phyloP scores from a whole-genome alignment of 495 filamentous ascomycete genomes.

The Chaetomium cochliodes region DNA sequence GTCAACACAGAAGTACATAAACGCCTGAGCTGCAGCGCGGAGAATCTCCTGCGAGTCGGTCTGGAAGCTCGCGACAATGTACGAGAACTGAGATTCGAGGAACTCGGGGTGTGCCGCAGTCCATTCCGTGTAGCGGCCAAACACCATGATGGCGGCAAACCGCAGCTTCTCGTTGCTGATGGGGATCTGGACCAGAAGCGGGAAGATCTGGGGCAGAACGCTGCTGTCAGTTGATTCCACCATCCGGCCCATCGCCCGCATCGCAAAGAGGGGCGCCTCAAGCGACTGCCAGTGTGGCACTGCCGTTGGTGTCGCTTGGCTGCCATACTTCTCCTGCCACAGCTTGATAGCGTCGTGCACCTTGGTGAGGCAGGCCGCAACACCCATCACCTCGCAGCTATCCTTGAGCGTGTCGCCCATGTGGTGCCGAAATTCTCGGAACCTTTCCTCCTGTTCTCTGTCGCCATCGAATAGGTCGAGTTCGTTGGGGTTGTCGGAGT shows the following conservation, averaged over 20 bases:
- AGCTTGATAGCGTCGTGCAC: constrained; percentile 77
- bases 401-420: constrained; percentile 99
- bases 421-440: constrained; percentile 89
- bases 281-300: constrained; percentile 97
- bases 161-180: constrained; percentile 94
- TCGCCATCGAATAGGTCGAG: constrained; percentile 92
- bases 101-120: constrained; percentile 91
- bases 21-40: constrained; percentile 84
- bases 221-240: constrained; percentile 82
- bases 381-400: constrained; percentile 91
- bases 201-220: constrained; percentile 85
- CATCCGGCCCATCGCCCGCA: constrained; percentile 97
- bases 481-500: constrained; percentile 67
- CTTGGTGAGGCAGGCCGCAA: constrained; percentile 84
- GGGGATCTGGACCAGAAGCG: constrained; percentile 87
- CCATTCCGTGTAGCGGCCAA: constrained; percentile 97
- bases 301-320: constrained; percentile 64
- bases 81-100: constrained; percentile 85
- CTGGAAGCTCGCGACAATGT: constrained; percentile 87
- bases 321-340: constrained; percentile 81
- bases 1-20: constrained; percentile 95
- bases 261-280: constrained; percentile 90
- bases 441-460: constrained; percentile 93
- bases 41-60: constrained; percentile 83
- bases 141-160: constrained; percentile 95